Percentiles rank a stretch among this genome's conserved stretches.
These are phyloP conservation scores for Pistacia integerrima DNA, from an alignment of 345 rosid species.

Conservation along the genomic window DNA sequence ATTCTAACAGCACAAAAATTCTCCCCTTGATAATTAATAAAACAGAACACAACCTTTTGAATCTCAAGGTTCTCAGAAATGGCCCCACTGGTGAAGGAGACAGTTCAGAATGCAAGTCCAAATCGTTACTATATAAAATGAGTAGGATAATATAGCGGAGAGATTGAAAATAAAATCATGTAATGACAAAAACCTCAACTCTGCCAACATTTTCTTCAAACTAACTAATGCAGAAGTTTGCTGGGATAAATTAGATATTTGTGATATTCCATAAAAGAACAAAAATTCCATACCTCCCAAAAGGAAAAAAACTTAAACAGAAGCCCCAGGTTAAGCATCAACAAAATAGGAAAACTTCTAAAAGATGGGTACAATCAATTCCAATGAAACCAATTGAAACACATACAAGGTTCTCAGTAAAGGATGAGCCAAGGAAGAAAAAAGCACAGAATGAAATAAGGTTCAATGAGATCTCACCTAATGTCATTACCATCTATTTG, in stretches of 20 bases:
- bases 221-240: neutral
- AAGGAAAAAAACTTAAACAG: neutral
- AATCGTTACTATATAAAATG: neutral
- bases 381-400: slow-evolving; percentile 8
- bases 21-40: slow-evolving; percentile 3
- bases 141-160: neutral
- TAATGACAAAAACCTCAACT: neutral
- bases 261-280: slow-evolving; percentile 6
- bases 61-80: slow-evolving; percentile 8
- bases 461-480: slow-evolving; percentile 41
- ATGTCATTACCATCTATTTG: slow-evolving; percentile 50
- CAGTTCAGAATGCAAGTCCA: neutral
- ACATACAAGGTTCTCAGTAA: slow-evolving; percentile 5
- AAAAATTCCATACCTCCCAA: slow-evolving; percentile 8
- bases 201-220: slow-evolving; percentile 5
- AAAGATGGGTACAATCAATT: neutral
- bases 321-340: neutral
- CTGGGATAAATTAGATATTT: neutral
- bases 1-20: neutral
- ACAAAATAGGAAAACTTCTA: slow-evolving; percentile 5
- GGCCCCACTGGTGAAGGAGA: neutral
- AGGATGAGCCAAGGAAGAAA: neutral
- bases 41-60: neutral
- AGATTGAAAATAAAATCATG: neutral
- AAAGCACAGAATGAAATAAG: neutral